These are phyloP conservation scores for Blastocrithidia nonstop DNA, from an alignment of 208 protist genomes.

Conservation along the genomic window DNA sequence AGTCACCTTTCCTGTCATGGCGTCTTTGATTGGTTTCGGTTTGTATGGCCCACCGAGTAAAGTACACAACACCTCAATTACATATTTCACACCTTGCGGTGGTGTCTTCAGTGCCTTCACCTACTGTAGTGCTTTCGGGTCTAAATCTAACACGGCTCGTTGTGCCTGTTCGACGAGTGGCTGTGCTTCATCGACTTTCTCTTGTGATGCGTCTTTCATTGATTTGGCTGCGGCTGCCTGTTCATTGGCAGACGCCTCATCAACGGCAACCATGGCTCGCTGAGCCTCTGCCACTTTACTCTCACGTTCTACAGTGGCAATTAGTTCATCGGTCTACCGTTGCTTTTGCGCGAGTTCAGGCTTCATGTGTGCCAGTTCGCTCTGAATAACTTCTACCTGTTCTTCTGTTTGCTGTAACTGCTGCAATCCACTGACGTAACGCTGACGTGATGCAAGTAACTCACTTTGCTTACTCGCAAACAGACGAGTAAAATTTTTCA, in stretches of 20 bases:
- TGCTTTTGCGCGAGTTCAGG: conserved; percentile 86
- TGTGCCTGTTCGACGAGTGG: conserved; percentile 90
- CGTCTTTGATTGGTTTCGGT: conserved; percentile 72
- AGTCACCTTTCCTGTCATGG: conserved; percentile 64
- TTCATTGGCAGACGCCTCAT: conserved; percentile 82
- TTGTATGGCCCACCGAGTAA: conserved; percentile 77
- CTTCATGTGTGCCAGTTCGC: conserved; percentile 80
- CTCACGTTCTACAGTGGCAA: conserved; percentile 73
- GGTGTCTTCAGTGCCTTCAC: conserved; percentile 92
- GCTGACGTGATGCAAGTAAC: conserved; percentile 72
- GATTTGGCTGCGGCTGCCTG: conserved; percentile 81
- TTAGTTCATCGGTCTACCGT: conserved; percentile 77
- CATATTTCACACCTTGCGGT: conserved; percentile 90
- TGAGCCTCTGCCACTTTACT: conserved; percentile 76
- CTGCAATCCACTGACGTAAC: conserved; percentile 78
- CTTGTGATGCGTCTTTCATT: conserved; percentile 92
- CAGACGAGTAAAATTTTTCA: conserved; percentile 84
- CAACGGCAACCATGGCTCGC: conserved; percentile 73
- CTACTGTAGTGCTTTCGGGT: conserved; percentile 89
- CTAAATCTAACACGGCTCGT: conserved; percentile 83
- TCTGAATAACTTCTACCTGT: conserved; percentile 91
- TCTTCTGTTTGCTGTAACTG: conserved; percentile 86
- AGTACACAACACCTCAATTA: conserved; percentile 86
- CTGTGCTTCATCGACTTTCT: conserved; percentile 89
- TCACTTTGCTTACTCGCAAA: conserved; percentile 73